These are phyloP conservation scores for Colletotrichum gloeosporioides DNA, from an alignment of 2,329 filamentous ascomycete species.

Conservation along the genomic window DNA sequence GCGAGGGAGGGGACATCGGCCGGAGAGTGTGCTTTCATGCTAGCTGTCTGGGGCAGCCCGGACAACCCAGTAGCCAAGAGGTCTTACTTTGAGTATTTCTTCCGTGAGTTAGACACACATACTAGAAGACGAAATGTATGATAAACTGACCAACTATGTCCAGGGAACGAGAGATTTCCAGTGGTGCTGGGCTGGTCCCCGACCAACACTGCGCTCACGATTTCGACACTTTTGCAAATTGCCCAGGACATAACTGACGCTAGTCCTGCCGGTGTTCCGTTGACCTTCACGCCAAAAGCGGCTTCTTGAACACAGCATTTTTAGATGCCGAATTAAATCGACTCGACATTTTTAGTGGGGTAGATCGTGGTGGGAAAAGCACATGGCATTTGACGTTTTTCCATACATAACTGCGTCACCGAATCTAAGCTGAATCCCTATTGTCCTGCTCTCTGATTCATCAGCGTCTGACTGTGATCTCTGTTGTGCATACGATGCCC, in stretches of 20 bases:
- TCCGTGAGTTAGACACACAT: constrained; percentile 36
- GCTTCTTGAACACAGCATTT: background rate
- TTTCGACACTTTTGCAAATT: background rate
- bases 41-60: constrained; percentile 54
- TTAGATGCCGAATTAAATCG: no score
- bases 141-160: background rate
- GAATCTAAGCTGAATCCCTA: background rate
- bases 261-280: background rate
- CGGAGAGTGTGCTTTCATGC: constrained; percentile 53
- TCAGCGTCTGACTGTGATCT: background rate
- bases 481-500: background rate
- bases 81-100: constrained; percentile 48
- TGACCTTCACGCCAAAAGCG: background rate
- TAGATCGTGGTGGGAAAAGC: background rate
- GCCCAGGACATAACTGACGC: background rate
- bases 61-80: constrained; percentile 41
- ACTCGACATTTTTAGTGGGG: no score
- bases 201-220: background rate
- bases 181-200: constrained; percentile 7
- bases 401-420: background rate
- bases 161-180: constrained; percentile 14
- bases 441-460: accelerated
- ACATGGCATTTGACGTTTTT: background rate
- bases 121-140: background rate
- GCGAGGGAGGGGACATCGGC: constrained; percentile 47